These are phyloP conservation scores for Kodamaea fukazawae DNA, from an alignment of 805 yeast genomes.

Conservation along the genomic window DNA sequence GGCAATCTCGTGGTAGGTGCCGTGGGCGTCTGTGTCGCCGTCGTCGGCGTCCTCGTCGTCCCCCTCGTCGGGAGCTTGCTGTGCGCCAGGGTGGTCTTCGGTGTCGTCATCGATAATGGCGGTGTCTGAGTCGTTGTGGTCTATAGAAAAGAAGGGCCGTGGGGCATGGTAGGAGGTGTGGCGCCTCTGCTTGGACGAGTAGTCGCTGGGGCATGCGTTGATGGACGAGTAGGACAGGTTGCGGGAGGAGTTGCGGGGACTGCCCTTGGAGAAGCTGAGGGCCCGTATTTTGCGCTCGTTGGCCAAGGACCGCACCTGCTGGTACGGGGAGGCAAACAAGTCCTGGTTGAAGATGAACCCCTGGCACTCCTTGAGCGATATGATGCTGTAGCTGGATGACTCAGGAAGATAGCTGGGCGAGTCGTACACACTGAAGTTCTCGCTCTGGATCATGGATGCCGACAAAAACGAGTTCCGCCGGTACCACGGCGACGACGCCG, in stretches of 20 bases:
- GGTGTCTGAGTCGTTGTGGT: constrained; percentile 10
- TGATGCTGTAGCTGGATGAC: constrained; percentile 28
- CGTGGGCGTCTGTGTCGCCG: constrained; percentile 15
- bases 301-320: constrained; percentile 46
- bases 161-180: constrained; percentile 29
- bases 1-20: constrained; percentile 10
- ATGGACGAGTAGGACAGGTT: background rate
- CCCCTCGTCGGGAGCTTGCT: no score
- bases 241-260: background rate
- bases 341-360: constrained; percentile 80
- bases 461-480: constrained; percentile 58
- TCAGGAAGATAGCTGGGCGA: constrained; percentile 32
- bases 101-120: constrained; percentile 13
- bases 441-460: constrained; percentile 54
- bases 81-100: no score
- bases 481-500: constrained; percentile 51
- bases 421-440: constrained; percentile 54
- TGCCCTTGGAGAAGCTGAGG: constrained; percentile 17
- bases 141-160: constrained; percentile 20
- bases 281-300: constrained; percentile 31
- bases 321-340: constrained; percentile 67
- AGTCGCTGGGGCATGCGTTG: constrained; percentile 3
- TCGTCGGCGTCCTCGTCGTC: constrained; percentile 11
- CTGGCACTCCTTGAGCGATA: constrained; percentile 59
- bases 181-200: constrained; percentile 18